These are phyloP conservation scores for Eremothecium gossypii DNA, from an alignment of 1,139 yeast genomes.

Conservation along the genomic window DNA sequence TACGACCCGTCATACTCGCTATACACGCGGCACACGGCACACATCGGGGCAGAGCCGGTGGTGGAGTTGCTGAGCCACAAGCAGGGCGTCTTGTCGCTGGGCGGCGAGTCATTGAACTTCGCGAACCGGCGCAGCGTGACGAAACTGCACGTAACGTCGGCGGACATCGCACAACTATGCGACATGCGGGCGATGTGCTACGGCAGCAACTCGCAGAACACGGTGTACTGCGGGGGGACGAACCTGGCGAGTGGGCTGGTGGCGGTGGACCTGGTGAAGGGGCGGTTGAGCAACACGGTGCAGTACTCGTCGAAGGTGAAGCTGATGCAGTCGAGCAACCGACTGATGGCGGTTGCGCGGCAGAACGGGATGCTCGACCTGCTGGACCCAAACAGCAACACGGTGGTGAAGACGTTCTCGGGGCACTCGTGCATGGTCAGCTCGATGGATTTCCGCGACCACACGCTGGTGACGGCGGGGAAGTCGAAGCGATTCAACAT, in stretches of 20 bases:
- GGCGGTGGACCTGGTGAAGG: slow-evolving; percentile 52
- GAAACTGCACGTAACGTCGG: slow-evolving; percentile 32
- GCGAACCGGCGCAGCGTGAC: slow-evolving; percentile 52
- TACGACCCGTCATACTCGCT: slow-evolving; percentile 30
- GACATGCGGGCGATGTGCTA: slow-evolving; percentile 33
- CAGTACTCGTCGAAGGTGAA: slow-evolving; percentile 35
- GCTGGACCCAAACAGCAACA: slow-evolving; percentile 57
- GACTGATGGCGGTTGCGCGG: slow-evolving; percentile 53
- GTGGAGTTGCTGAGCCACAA: slow-evolving; percentile 44
- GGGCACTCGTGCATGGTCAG: slow-evolving; percentile 73
- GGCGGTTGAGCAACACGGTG: slow-evolving; percentile 30
- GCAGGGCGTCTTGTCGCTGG: slow-evolving; percentile 52
- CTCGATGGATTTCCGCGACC: slow-evolving; percentile 70
- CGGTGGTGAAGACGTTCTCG: slow-evolving; percentile 49
- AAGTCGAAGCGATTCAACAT: slow-evolving; percentile 50
- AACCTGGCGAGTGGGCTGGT: slow-evolving; percentile 36
- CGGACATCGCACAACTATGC: slow-evolving; percentile 29
- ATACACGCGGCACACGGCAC: slow-evolving; percentile 45
- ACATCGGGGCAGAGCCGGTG: slow-evolving; percentile 35
- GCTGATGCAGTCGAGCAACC: slow-evolving; percentile 35
- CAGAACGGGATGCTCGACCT: slow-evolving; percentile 64
- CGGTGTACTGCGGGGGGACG: slow-evolving; percentile 41
- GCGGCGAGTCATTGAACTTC: slow-evolving; percentile 43
- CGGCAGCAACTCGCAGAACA: slow-evolving; percentile 22
- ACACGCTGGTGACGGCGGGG: slow-evolving; percentile 76